These are phyloP conservation scores for Debaryomycetaceae sp. DNA, from an alignment of 1,139 yeast species.

Conservation along the genomic window DNA sequence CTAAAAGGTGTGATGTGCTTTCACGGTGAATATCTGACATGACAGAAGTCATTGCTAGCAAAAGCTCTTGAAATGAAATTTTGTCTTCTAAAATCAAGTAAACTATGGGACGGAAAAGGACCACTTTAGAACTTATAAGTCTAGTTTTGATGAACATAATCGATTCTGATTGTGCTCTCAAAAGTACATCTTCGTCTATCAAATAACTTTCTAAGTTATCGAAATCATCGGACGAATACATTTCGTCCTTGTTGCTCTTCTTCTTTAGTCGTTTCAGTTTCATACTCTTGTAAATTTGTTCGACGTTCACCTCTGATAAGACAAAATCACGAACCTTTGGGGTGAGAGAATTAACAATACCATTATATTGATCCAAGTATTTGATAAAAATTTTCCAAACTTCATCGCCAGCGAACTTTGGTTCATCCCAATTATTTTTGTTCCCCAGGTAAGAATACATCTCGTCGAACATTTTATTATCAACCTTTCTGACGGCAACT, in stretches of 20 bases:
- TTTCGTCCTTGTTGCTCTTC: slow-evolving; percentile 4
- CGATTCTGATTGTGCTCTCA: slow-evolving; percentile 36
- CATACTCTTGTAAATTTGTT: slow-evolving; percentile 30
- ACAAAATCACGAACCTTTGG: slow-evolving; percentile 34
- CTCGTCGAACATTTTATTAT: slow-evolving; percentile 42
- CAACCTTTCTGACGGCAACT: slow-evolving; percentile 46
- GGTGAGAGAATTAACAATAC: slow-evolving; percentile 35
- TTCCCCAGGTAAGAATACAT: slow-evolving; percentile 21
- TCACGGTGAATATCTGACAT: slow-evolving; percentile 7
- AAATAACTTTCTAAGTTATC: slow-evolving; percentile 31
- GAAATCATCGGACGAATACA: slow-evolving; percentile 11
- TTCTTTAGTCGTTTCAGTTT: slow-evolving; percentile 21
- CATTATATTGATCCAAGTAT: slow-evolving; percentile 39
- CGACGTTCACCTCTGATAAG: slow-evolving; percentile 31
- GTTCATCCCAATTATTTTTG: slow-evolving; percentile 25
- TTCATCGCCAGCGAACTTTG: slow-evolving; percentile 16
- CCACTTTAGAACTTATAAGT: slow-evolving; percentile 29
- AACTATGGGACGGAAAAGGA: slow-evolving; percentile 34
- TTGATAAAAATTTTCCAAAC: slow-evolving; percentile 33
- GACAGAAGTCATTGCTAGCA: slow-evolving; percentile 23
- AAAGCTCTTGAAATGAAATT: slow-evolving; percentile 21
- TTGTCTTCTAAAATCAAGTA: slow-evolving; percentile 33
- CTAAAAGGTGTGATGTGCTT: slow-evolving; percentile 1
- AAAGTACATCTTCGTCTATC: slow-evolving; percentile 32
- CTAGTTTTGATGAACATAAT: slow-evolving; percentile 41